Base-by-base conservation (phyloP, 176 grass and related monocot species). In the Aegilops speltoides region DNA sequence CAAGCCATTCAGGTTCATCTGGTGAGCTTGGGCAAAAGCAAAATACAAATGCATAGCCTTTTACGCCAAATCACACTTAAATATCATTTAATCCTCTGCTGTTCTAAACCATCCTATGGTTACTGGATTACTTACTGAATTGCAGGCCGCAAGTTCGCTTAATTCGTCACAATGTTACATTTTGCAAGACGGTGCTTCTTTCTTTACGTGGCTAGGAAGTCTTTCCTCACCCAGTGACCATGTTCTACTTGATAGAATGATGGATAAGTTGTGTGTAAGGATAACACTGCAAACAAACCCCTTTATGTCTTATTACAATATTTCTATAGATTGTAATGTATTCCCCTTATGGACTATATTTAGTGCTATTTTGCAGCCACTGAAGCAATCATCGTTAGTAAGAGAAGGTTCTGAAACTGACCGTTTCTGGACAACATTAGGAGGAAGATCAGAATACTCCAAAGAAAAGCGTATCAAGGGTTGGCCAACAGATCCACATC, bases 111-210 rank as follows among this genome's bases (percentile, higher is more conserved):
- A 65, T 64, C 60, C 56, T 22, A 23, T 69, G 10, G 4, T 50
- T n/a, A 23, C 56, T 64, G 65, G 59, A 87, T 81, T 77, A 50
- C 33, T 70, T 52, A 84, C 45, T 76, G 37, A 68, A 81, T 50
- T 80, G 88, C 91, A 96, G 94, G 87, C 34, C 26, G 76, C 89
- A 2, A 78, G 81, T 86, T 93, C 91, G 68, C 87, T 96, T 34
- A 96, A 93, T 81, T 96, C 91, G n/a, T 93, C 89, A 1, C 82
- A 90, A n/a, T 93, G 91, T 69, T 96, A 96, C 81, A 96, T 96
- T 83, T 87, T 96, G 88, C 91, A 93, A 88, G 89, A 91, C 31
- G 80, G 82, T n/a, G 75, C 63, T 50, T 90, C 86, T 77, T 88
- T 90, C 71, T 88, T 91, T 65, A 90, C 91, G 24, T 96, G 94